A percentile compares a stretch with the other conserved stretches of the same genome.
Conservation (phyloP, 805 yeast species). For the Ogataea pilisensis region DNA sequence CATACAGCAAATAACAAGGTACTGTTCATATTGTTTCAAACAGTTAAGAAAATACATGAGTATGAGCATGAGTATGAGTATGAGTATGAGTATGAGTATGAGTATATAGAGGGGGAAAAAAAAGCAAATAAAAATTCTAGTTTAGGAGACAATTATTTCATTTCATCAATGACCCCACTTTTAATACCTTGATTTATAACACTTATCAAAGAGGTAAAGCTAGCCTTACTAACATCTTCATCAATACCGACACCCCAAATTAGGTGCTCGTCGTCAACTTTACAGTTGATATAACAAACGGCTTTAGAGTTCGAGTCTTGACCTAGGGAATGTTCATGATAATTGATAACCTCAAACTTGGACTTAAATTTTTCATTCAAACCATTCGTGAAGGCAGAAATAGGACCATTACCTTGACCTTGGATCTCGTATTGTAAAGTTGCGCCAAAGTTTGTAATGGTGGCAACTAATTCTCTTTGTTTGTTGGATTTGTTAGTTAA, state of each 20-base stretch:
- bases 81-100: too few relatives aligned
- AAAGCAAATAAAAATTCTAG: too few relatives aligned
- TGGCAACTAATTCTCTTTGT: conserved; percentile 43
- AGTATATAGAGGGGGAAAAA: too few relatives aligned
- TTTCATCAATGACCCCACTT: conserved; percentile 20
- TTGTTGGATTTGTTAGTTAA: conserved; percentile 34
- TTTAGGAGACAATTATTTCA: conserved; percentile 3
- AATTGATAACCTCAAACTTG: conserved; percentile 58
- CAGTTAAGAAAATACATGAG: too few relatives aligned
- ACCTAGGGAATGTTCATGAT: conserved; percentile 80
- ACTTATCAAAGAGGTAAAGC: conserved; percentile 46
- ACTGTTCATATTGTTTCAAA: too few relatives aligned
- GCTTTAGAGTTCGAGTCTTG: conserved; percentile 68
- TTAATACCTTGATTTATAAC: conserved; percentile 36
- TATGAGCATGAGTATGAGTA: too few relatives aligned
- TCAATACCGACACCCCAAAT: conserved; percentile 58
- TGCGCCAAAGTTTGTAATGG: conserved; percentile 42
- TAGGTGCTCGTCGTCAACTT: conserved; percentile 22
- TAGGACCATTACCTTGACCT: conserved; percentile 81
- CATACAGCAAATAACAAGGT: too few relatives aligned
- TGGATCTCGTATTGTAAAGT: conserved; percentile 27
- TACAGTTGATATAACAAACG: conserved; percentile 58
- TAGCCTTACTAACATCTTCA: conserved; percentile 53
- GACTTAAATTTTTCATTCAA: conserved; percentile 44
- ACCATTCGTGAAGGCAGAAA: conserved; percentile 70